These are phyloP conservation scores for Solanum piurae DNA, from an alignment of 257 asterid species.

Conservation along the genomic window DNA sequence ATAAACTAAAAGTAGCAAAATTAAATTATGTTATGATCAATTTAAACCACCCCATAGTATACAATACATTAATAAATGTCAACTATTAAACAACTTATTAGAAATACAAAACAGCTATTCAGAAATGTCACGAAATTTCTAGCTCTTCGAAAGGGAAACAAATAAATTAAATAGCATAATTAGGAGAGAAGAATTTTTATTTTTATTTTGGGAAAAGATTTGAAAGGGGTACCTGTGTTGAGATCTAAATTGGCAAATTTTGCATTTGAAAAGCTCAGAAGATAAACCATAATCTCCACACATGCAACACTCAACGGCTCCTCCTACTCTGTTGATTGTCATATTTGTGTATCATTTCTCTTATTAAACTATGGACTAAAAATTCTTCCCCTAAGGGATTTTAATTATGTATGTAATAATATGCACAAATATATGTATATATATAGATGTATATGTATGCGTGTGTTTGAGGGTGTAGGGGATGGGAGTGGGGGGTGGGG, in stretches of 20 bases:
- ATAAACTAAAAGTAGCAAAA: not conserved
- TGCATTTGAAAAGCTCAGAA: slow-evolving; percentile 53
- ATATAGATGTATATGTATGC: not conserved
- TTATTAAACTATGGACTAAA: not conserved
- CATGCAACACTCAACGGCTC: slow-evolving; percentile 55
- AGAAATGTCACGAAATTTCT: not conserved
- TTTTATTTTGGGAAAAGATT: not conserved
- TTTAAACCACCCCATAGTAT: not conserved
- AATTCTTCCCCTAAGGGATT: not conserved
- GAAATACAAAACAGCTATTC: not conserved
- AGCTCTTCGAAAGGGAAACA: not conserved
- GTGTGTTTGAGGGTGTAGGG: not conserved
- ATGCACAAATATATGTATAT: not conserved
- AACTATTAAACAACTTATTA: not conserved
- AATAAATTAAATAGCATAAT: not conserved
- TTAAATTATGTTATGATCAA: not conserved
- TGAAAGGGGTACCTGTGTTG: slow-evolving; percentile 48
- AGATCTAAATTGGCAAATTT: slow-evolving; percentile 44
- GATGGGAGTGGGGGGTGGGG: not conserved
- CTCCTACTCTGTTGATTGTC: slow-evolving; percentile 24
- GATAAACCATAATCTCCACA: slow-evolving; percentile 71
- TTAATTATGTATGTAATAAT: not conserved
- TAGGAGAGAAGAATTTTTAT: not conserved
- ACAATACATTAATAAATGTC: not conserved
- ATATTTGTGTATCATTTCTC: slow-evolving; percentile 6